Base-by-base conservation (phyloP, 129 eudicot genomes). In the Tagetes patula region DNA sequence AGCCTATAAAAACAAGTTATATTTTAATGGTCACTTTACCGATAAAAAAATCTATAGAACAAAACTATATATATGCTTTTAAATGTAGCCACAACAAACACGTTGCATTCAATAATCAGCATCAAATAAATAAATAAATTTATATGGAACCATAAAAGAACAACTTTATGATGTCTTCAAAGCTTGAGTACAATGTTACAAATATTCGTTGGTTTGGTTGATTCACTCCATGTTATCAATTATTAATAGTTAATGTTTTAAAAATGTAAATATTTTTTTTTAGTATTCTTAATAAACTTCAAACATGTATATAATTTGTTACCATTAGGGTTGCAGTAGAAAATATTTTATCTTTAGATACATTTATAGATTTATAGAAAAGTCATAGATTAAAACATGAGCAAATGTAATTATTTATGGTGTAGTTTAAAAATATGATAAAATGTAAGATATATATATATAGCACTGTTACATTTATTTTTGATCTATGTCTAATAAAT, bases 81-180 rank as follows among this genome's bases (percentile, higher is more conserved):
- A 55, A 30, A 55, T 12, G 11, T 55, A 55, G 62, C 62, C 62
- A 30, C 64, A 58, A 58, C 64, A 58, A 58, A 58, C 64, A 58
- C 64, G 38, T 58, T 58, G 37, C 32, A 58, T 31, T 32, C n/a
- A 58, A 31, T 8, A 30, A 58, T 8, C 5, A 58, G 64, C 38
- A 58, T 58, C n/a, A 58, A 31, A 31, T 58, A 58, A 9, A 58
- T n/a, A 53, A 27, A 53, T 48, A 14, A 27, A 31, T 20, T 20
- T 8, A 3, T 58, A 58, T 58, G 39, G n/a, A 58, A 58, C 31
- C 43, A 61, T n/a, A 64, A n/a, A 39, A 33, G n/a, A 64, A 64
- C 48, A 60, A 40, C 69, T 12, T 64, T 20, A 14, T 39, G 69
- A 64, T 40, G 14, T 64, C 49, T 64, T 40, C 69, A 39, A 40